Conservation (phyloP, 257 asterid species). For the Solanum pennellii region DNA sequence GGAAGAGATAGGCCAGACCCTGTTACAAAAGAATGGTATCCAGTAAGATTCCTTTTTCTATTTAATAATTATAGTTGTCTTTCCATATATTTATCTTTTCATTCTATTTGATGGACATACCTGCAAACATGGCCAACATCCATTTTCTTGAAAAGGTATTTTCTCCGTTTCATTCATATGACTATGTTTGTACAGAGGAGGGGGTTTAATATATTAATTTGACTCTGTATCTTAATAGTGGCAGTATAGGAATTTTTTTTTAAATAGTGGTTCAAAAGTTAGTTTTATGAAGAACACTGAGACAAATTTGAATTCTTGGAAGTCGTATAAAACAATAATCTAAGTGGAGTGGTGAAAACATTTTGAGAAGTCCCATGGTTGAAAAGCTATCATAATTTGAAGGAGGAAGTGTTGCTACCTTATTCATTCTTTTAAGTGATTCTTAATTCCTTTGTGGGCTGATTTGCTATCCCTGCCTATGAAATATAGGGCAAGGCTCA, state of each 20-base stretch:
- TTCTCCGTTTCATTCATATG: background rate
- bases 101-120: background rate
- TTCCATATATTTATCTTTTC: background rate
- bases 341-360: background rate
- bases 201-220: background rate
- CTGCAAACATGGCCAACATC: background rate
- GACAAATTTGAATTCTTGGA: background rate
- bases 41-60: constrained; percentile 42
- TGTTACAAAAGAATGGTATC: constrained; percentile 69
- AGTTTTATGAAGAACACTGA: background rate
- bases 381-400: background rate
- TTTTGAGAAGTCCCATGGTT: background rate
- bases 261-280: background rate
- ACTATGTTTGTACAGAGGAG: background rate
- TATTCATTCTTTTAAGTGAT: background rate
- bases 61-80: constrained; percentile 1
- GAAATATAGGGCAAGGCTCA: background rate
- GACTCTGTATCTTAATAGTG: background rate
- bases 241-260: background rate
- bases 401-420: background rate
- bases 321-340: background rate
- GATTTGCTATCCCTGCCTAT: background rate
- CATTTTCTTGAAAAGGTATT: background rate
- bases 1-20: constrained; percentile 98
- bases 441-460: background rate